Evolutionary conservation across 192 early-diverging fungal genomes (phyloP).

Genomic region (Backusella sp.): DNA sequence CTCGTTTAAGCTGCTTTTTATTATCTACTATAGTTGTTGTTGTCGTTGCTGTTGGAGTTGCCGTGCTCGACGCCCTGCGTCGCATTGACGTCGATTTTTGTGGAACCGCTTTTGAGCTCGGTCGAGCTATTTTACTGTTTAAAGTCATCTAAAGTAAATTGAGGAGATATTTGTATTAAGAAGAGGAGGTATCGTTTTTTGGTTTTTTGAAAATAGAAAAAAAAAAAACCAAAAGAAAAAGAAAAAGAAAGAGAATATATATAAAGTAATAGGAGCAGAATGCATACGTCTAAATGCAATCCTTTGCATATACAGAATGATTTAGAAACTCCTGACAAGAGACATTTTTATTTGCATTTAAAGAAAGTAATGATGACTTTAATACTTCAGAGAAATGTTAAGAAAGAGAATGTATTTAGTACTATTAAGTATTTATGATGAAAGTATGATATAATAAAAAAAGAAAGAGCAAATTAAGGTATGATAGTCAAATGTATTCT

Average conservation of each 20-base stretch:
- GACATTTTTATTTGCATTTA: neutral
- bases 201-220: neutral
- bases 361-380: neutral
- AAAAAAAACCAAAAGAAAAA: neutral
- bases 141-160: neutral
- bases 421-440: neutral
- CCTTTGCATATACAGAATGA: constrained; percentile 14
- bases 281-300: constrained; percentile 19
- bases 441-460: neutral
- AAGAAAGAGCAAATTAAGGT: neutral
- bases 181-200: neutral
- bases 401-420: neutral
- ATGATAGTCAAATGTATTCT: neutral
- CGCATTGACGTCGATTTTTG: neutral
- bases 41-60: neutral
- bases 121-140: constrained; percentile 14
- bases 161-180: neutral
- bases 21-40: neutral
- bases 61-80: neutral
- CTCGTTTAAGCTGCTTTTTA: neutral
- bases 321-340: neutral
- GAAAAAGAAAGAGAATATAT: neutral
- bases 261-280: constrained; percentile 13
- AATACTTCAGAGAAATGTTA: neutral
- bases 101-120: neutral